These are phyloP conservation scores for Emmonsiellopsis sp. DNA, from an alignment of 2,329 filamentous ascomycete species.

Conservation along the genomic window DNA sequence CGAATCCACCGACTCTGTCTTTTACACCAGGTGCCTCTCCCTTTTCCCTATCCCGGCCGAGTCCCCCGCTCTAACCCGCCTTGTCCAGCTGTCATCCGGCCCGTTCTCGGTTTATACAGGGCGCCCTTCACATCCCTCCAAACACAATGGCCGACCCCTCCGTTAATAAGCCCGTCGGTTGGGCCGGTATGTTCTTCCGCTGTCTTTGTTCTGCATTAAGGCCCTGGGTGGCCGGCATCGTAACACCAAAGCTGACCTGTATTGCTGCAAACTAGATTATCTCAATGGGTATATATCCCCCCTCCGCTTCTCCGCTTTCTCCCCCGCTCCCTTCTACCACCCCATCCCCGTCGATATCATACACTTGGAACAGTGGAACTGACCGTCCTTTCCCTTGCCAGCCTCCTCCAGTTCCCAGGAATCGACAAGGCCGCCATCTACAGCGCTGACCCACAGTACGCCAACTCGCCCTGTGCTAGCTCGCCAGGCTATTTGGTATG, in stretches of 20 bases:
- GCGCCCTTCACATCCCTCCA: not conserved
- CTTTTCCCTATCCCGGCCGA: not conserved
- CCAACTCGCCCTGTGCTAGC: conserved; percentile 63
- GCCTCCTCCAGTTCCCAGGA: conserved; percentile 69
- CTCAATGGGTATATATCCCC: no score
- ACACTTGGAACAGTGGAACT: not conserved
- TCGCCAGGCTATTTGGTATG: conserved; percentile 64
- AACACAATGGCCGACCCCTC: not conserved
- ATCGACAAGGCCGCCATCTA: conserved; percentile 80
- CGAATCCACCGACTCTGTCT: not conserved
- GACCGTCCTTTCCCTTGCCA: conserved; percentile 26
- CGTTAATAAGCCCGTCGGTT: not conserved
- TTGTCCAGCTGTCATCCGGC: not conserved
- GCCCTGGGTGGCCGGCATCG: not conserved
- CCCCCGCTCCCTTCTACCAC: no score
- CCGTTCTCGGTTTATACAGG: not conserved
- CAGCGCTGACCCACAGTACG: conserved; percentile 57
- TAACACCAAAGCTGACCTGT: not conserved
- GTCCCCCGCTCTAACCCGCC: not conserved
- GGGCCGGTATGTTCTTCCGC: not conserved
- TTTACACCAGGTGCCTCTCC: conserved; percentile 43
- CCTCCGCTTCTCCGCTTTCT: no score
- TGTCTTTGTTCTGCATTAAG: not conserved
- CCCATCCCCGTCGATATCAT: no score
- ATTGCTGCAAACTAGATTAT: not conserved